These are phyloP conservation scores for Apiospora koreana DNA, from an alignment of 2,329 filamentous ascomycete species.

Conservation along the genomic window DNA sequence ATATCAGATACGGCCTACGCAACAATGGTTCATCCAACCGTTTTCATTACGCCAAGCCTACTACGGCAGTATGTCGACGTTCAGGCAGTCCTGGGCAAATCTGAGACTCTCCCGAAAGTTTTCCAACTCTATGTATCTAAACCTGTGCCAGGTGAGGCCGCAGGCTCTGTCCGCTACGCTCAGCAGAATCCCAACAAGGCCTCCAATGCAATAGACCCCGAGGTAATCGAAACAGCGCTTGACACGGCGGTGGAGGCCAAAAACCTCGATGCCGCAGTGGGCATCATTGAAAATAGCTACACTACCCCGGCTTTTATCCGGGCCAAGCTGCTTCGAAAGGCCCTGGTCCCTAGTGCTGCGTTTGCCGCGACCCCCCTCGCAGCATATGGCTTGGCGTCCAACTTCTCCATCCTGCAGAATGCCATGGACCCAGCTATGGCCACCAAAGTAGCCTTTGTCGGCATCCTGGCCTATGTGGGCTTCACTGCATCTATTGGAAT, in stretches of 20 bases:
- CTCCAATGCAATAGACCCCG: conserved; percentile 70
- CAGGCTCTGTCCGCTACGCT: conserved; percentile 60
- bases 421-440: conserved; percentile 77
- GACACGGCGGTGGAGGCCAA: conserved; percentile 77
- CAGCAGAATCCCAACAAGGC: conserved; percentile 67
- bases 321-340: conserved; percentile 66
- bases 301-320: conserved; percentile 66
- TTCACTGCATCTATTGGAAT: conserved; percentile 81
- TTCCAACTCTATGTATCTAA: conserved; percentile 85
- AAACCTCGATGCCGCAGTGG: conserved; percentile 76
- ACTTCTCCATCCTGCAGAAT: conserved; percentile 65
- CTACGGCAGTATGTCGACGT: conserved; percentile 75
- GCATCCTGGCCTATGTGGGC: conserved; percentile 79
- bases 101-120: conserved; percentile 76
- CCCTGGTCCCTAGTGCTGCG: conserved; percentile 59
- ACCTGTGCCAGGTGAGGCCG: conserved; percentile 64
- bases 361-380: conserved; percentile 63
- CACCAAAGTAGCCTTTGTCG: conserved; percentile 76
- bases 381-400: conserved; percentile 70
- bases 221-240: conserved; percentile 72
- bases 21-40: conserved; percentile 71
- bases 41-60: conserved; percentile 76
- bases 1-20: conserved; percentile 65
- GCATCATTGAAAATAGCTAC: conserved; percentile 71
- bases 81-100: conserved; percentile 71